These are phyloP conservation scores for Eudorina sp. DNA, from an alignment of 139 green algal genomes.

Conservation along the genomic window DNA sequence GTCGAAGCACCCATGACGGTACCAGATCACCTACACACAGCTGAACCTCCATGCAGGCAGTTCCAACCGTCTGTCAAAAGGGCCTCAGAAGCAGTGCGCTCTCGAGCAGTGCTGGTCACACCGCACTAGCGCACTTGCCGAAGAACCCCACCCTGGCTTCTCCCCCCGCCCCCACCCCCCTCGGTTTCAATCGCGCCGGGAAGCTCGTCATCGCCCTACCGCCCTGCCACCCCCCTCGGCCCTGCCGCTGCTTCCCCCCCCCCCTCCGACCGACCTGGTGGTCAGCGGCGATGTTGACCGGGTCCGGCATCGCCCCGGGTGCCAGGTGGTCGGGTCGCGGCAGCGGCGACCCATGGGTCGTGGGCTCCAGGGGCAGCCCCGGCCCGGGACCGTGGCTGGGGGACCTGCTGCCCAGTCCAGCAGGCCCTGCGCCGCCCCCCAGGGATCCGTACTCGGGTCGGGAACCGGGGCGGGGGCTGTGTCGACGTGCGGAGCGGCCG, in stretches of 20 bases:
- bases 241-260: too few species aligned
- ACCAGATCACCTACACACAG: too few species aligned
- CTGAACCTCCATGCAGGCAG: too few species aligned
- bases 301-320: not conserved
- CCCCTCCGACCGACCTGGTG: not conserved
- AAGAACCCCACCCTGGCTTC: too few species aligned
- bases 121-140: too few species aligned
- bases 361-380: not conserved
- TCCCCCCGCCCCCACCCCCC: too few species aligned
- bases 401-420: not conserved
- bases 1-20: too few species aligned
- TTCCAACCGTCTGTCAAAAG: too few species aligned
- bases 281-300: not conserved
- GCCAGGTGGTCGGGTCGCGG: conserved; percentile 19
- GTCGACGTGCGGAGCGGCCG: not conserved
- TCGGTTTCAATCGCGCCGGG: too few species aligned
- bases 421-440: not conserved
- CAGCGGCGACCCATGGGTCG: not conserved
- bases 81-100: too few species aligned
- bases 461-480: not conserved
- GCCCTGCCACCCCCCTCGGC: not conserved
- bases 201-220: too few species aligned
- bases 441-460: not conserved
- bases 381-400: conserved; percentile 21
- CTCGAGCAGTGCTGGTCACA: too few species aligned